phyloP scores from a whole-genome alignment of 116 monocot species.

The Iris pallida region DNA sequence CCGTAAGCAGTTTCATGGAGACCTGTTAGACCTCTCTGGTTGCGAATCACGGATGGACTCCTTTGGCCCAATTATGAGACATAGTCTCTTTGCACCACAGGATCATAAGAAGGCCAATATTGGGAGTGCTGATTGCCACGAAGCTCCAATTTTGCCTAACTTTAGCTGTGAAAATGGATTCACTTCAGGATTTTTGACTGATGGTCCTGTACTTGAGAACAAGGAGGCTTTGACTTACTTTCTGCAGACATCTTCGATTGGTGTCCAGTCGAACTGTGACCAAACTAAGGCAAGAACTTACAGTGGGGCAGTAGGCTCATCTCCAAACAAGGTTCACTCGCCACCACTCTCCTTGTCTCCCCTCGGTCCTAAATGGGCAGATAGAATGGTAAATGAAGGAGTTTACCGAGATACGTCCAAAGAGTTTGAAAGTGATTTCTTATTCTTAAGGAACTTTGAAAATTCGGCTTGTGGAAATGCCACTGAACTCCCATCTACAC shows the following conservation, averaged over 20 bases:
- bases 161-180: conserved; percentile 16
- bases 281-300: conserved; percentile 8
- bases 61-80: conserved; percentile 15
- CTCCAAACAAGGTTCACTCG: conserved; percentile 47
- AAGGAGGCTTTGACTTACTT: conserved; percentile 12
- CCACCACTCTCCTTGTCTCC: conserved; percentile 83
- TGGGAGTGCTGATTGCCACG: conserved; percentile 18
- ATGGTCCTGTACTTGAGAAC: conserved; percentile 67
- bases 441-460: conserved; percentile 12
- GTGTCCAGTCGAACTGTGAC: conserved; percentile 11
- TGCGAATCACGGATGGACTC: conserved; percentile 10
- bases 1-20: conserved; percentile 52
- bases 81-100: conserved; percentile 12
- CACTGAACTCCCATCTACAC: conserved; percentile 5
- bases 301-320: conserved; percentile 15
- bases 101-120: conserved; percentile 62
- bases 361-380: conserved; percentile 71
- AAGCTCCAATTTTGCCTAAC: conserved; percentile 9
- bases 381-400: conserved; percentile 44
- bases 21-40: conserved; percentile 42
- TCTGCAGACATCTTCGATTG: conserved; percentile 15
- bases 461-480: conserved; percentile 18
- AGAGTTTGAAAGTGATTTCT: conserved; percentile 33
- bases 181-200: conserved; percentile 38
- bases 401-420: conserved; percentile 19